Base-by-base conservation (phyloP, 2,329 filamentous ascomycete genomes). In the Aplosporella prunicola region DNA sequence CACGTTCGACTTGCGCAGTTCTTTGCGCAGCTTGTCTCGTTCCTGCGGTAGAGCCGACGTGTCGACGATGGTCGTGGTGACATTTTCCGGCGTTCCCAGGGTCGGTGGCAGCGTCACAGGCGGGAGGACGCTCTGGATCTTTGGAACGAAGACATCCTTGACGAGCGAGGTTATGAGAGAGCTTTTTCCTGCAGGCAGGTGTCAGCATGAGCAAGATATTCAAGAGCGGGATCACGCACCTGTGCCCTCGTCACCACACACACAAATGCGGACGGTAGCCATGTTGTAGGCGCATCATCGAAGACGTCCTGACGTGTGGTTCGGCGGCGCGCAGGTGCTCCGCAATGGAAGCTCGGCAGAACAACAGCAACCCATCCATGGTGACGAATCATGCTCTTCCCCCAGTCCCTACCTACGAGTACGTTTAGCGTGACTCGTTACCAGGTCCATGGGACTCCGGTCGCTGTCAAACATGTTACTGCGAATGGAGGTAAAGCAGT, bases 61-160 rank as follows among this genome's bases (percentile, higher is more conserved):
- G 62, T 98, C 91, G 66, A 98, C 86, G 51, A 98, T 89, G 48
- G 86, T 94, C 9, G 91, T 98, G 32, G 87, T 93, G 56, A 96
- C 86, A 71, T 94, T 94, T 52, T 96, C 88, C 32, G 88, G 88
- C 5, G 88, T 94, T 42, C 86, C 87, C 48, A 94, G 82, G 51
- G 80, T 89, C 15, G 89, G 88, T 26, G 89, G 89, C 24, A 98
- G 87, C 17, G 88, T 95, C 48, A 98, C 93, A 57, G 89, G 85
- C 15, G 91, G 91, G 8, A 98, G 78, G 43, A 96, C 82, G 10
- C 88, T 76, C 58, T 95, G 89, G 54, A 98, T 95, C 67, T 93
- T 94, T 47, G 82, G 85, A 51, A 96, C 84, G 61, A 96, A 98
- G 60, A 89, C 83, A 58, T 95, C 89, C 58, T 96, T 96, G 58